Conservation (phyloP, 163 green algal species). For the Prototheca stagnorum region DNA sequence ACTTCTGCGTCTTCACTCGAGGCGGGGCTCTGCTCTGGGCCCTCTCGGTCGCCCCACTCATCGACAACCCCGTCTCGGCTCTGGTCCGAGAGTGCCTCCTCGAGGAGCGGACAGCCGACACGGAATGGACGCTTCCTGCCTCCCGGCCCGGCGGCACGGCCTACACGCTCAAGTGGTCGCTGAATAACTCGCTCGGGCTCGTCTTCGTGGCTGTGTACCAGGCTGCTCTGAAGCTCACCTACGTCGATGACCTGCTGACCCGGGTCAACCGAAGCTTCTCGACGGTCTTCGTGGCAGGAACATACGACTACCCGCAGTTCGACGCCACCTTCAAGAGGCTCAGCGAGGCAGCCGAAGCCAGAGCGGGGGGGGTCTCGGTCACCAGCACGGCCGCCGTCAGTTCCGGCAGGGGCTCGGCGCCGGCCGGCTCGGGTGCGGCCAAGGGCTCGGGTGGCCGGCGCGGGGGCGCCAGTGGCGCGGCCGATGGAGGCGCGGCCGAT, state of each 20-base stretch:
- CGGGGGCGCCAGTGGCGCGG: not conserved
- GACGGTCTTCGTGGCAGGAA: not conserved
- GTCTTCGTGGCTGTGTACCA: constrained; percentile 95
- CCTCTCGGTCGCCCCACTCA: constrained; percentile 41
- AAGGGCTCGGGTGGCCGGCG: not conserved
- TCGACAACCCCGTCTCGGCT: constrained; percentile 68
- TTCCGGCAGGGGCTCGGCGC: too few species aligned
- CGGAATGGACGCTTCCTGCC: constrained; percentile 65
- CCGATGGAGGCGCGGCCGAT: not conserved
- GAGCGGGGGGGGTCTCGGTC: too few species aligned
- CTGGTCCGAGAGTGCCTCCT: constrained; percentile 77
- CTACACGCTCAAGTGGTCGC: constrained; percentile 83
- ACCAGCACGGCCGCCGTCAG: too few species aligned
- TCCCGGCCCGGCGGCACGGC: constrained; percentile 35
- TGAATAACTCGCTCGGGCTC: constrained; percentile 86
- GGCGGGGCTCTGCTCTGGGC: constrained; percentile 79
- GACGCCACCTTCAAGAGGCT: constrained; percentile 47
- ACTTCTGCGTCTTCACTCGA: constrained; percentile 82
- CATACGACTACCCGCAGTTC: constrained; percentile 41
- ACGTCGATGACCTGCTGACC: constrained; percentile 82
- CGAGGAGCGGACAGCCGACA: constrained; percentile 75
- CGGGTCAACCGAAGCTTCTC: constrained; percentile 52
- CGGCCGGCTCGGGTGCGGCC: constrained; percentile 1
- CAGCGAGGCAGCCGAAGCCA: constrained; percentile 46
- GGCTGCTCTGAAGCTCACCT: constrained; percentile 70